Evolutionary conservation across 1,284 basidiomycete genomes (phyloP).

Genomic region (Mrakiaceae sp.): DNA sequence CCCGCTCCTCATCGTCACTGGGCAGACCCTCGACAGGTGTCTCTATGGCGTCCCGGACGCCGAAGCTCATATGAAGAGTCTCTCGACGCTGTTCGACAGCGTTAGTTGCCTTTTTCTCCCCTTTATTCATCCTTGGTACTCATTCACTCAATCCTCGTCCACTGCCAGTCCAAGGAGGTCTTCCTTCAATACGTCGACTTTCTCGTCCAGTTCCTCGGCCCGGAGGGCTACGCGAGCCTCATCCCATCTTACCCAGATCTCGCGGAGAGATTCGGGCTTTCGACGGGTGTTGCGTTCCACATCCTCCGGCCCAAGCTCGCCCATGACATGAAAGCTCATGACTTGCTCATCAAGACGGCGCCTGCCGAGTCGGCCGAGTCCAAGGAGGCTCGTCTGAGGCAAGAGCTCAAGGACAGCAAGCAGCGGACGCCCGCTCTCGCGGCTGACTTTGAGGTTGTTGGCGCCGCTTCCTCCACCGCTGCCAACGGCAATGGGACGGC

Average conservation of each 20-base stretch:
- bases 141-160: not conserved
- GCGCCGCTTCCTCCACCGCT: no score
- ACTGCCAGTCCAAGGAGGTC: constrained; percentile 37
- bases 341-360: not conserved
- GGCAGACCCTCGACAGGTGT: constrained; percentile 72
- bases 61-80: constrained; percentile 65
- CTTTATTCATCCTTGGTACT: not conserved
- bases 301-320: constrained; percentile 70
- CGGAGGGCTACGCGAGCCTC: constrained; percentile 33
- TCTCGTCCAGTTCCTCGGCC: constrained; percentile 32
- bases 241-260: constrained; percentile 59
- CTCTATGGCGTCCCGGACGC: constrained; percentile 49
- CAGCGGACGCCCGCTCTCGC: not conserved
- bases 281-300: constrained; percentile 77
- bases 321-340: constrained; percentile 35
- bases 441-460: not conserved
- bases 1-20: constrained; percentile 75
- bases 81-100: constrained; percentile 75
- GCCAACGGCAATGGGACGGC: no score
- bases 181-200: constrained; percentile 45
- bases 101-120: constrained; percentile 36
- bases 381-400: constrained; percentile 16
- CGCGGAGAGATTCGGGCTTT: constrained; percentile 60
- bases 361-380: not conserved
- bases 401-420: constrained; percentile 7